Conservation (phyloP, 495 filamentous ascomycete species). For the Penicillium paxilli region DNA sequence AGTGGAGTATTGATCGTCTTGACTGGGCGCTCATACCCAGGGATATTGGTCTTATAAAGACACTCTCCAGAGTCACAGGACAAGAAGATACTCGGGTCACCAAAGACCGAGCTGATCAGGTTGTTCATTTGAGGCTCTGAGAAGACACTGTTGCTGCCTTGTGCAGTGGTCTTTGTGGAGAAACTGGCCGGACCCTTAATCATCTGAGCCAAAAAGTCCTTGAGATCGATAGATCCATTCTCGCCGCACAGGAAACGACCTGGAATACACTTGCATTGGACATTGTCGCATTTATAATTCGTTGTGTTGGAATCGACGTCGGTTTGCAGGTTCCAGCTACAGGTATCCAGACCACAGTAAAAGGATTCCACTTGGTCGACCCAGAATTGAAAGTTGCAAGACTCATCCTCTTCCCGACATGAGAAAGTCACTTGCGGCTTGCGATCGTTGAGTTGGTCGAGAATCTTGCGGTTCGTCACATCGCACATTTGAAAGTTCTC, state of each 20-base stretch:
- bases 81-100: constrained; percentile 83
- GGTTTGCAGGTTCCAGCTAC: constrained; percentile 67
- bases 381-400: constrained; percentile 98
- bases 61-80: constrained; percentile 87
- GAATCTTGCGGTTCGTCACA: constrained; percentile 91
- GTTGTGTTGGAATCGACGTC: constrained; percentile 76
- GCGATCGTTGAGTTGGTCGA: constrained; percentile 77
- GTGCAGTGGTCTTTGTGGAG: constrained; percentile 61
- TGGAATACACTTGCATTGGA: constrained; percentile 83
- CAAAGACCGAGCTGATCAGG: constrained; percentile 84
- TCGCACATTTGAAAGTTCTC: constrained; percentile 98
- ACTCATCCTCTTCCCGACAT: constrained; percentile 68
- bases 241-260: constrained; percentile 93
- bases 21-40: constrained; percentile 82
- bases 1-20: constrained; percentile 97
- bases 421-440: constrained; percentile 93
- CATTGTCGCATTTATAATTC: constrained; percentile 77
- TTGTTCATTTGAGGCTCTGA: constrained; percentile 88
- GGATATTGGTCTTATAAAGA: constrained; percentile 86
- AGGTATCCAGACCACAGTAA: constrained; percentile 86
- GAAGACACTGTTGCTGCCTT: constrained; percentile 69
- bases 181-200: constrained; percentile 90
- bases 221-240: constrained; percentile 86
- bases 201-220: constrained; percentile 74
- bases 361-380: constrained; percentile 92